Percentiles rank a stretch among this genome's conserved stretches.
phyloP scores from a whole-genome alignment of 2,329 filamentous ascomycete genomes.

The Fusarium marasasianum region DNA sequence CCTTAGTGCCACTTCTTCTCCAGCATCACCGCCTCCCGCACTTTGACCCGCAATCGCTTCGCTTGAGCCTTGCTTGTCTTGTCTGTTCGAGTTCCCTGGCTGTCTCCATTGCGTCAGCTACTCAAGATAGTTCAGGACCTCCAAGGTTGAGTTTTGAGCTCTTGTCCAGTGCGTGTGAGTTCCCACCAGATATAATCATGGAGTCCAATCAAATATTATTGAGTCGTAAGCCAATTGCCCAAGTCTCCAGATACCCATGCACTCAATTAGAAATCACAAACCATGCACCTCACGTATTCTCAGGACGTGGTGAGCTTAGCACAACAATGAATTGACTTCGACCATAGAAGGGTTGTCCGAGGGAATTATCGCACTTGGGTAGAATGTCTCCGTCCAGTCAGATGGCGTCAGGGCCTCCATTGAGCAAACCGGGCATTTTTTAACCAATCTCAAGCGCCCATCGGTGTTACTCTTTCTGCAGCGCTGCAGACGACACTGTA shows the following conservation, averaged over 20 bases:
- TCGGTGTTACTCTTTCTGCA: slow-evolving; percentile 18
- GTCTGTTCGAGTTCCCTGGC: slow-evolving; percentile 16
- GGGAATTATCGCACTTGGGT: slow-evolving; percentile 9
- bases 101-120: slow-evolving; percentile 37
- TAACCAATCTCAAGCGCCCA: slow-evolving; percentile 27
- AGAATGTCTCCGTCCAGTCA: slow-evolving; percentile 5
- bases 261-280: background rate
- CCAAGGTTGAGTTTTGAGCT: background rate
- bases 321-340: slow-evolving; percentile 10
- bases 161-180: slow-evolving; percentile 4
- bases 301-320: background rate
- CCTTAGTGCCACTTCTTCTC: slow-evolving; percentile 18
- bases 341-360: slow-evolving; percentile 1
- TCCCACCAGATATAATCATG: background rate
- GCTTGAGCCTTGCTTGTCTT: slow-evolving; percentile 23
- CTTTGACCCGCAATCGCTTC: slow-evolving; percentile 24
- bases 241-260: background rate
- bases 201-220: background rate
- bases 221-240: background rate
- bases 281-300: background rate
- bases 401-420: slow-evolving; percentile 10
- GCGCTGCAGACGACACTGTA: slow-evolving; percentile 20
- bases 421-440: slow-evolving; percentile 29
- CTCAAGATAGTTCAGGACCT: slow-evolving; percentile 4
- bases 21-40: slow-evolving; percentile 36